phyloP scores from a whole-genome alignment of 2,329 filamentous ascomycete species.

The Aspergillus latus region DNA sequence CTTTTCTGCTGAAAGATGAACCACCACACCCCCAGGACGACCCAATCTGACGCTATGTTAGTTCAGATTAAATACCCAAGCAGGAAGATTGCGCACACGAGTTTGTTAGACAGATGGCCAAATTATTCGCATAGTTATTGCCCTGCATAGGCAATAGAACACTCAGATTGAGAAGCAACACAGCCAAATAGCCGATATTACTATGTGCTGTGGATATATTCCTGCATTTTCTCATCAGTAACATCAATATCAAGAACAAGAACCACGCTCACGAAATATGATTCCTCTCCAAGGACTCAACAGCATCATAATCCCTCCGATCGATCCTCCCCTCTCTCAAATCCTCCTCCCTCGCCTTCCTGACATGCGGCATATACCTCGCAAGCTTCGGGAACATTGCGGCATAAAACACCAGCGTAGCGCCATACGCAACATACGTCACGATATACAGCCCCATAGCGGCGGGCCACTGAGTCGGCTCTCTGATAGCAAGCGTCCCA shows the following conservation, averaged over 20 bases:
- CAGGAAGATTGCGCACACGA: slow-evolving; percentile 32
- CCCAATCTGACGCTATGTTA: slow-evolving; percentile 36
- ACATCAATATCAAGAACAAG: neutral
- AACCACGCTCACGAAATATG: slow-evolving; percentile 36
- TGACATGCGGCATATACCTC: slow-evolving; percentile 43
- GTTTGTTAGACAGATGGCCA: slow-evolving; percentile 44
- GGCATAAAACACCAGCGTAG: slow-evolving; percentile 46
- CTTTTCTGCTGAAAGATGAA: slow-evolving; percentile 45
- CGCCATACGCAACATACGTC: slow-evolving; percentile 42
- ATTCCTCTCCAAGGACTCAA: slow-evolving; percentile 44
- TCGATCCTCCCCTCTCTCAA: slow-evolving; percentile 40
- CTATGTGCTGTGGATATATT: slow-evolving; percentile 46
- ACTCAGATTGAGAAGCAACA: slow-evolving; percentile 41
- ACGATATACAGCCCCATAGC: slow-evolving; percentile 45
- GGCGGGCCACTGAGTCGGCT: slow-evolving; percentile 41
- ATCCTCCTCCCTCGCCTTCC: slow-evolving; percentile 44
- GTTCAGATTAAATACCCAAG: neutral
- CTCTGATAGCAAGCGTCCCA: slow-evolving; percentile 40
- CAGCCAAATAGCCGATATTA: slow-evolving; percentile 45
- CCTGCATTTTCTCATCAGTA: slow-evolving; percentile 22
- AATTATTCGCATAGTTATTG: slow-evolving; percentile 40
- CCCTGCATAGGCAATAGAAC: slow-evolving; percentile 41
- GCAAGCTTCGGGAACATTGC: slow-evolving; percentile 43
- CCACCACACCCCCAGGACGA: slow-evolving; percentile 45
- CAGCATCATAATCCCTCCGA: slow-evolving; percentile 41